These are phyloP conservation scores for Acrocalymma vagum DNA, from an alignment of 2,329 filamentous ascomycete genomes.

Conservation along the genomic window DNA sequence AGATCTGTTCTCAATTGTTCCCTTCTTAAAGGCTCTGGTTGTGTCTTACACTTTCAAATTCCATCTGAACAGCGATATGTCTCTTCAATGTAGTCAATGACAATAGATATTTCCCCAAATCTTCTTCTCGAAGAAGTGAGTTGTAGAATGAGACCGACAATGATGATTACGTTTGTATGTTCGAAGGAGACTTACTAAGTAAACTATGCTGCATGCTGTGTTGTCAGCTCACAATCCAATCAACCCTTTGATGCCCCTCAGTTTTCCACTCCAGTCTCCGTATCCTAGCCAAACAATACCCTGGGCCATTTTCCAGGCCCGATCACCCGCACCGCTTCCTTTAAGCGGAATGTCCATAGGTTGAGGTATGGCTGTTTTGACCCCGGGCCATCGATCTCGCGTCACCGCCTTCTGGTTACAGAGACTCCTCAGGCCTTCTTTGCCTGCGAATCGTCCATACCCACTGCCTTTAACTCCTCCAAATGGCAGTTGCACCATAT, in stretches of 20 bases:
- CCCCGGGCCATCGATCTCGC: constrained; percentile 70
- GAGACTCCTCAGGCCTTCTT: constrained; percentile 83
- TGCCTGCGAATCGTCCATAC: constrained; percentile 91
- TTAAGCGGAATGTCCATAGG: constrained; percentile 82
- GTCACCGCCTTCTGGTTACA: constrained; percentile 92
- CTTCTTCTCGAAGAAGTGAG: no score
- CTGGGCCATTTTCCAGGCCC: constrained; percentile 52
- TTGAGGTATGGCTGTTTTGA: constrained; percentile 80
- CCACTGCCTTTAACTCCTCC: constrained; percentile 87
- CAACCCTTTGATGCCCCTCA: constrained; percentile 52
- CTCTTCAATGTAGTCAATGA: no score
- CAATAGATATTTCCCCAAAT: no score
- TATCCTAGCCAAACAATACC: constrained; percentile 60
- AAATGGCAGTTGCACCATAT: constrained; percentile 94
- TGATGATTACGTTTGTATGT: no score
- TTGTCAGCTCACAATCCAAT: constrained; percentile 40
- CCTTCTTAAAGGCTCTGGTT: no score
- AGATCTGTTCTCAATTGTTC: no score
- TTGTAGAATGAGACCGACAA: no score
- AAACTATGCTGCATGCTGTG: no score
- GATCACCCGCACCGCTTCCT: constrained; percentile 39
- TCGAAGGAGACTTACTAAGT: no score
- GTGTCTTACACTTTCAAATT: no score
- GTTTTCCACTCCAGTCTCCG: constrained; percentile 50
- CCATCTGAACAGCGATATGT: no score